A percentile compares a stretch with the other conserved stretches of the same genome.
These are phyloP conservation scores for Ligustrum vulgare DNA, from an alignment of 257 asterid species.

Conservation along the genomic window DNA sequence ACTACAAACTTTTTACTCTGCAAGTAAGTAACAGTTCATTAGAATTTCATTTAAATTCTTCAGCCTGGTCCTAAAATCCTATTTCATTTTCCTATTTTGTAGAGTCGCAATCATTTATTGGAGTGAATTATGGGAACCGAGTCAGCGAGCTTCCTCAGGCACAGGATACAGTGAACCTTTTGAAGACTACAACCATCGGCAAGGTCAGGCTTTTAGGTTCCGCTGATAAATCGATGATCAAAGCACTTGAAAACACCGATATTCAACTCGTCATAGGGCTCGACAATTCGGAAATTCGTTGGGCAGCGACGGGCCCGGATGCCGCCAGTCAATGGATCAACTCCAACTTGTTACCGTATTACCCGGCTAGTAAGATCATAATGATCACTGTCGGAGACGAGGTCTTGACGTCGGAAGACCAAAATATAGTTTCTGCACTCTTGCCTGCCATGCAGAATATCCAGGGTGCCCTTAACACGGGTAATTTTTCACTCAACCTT, in stretches of 20 bases:
- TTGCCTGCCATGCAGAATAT: conserved; percentile 94
- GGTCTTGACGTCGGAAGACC: conserved; percentile 67
- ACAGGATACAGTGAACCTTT: conserved; percentile 27
- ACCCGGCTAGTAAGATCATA: conserved; percentile 79
- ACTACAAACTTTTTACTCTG: not conserved
- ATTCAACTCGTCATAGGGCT: conserved; percentile 87
- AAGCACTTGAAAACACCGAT: conserved; percentile 69
- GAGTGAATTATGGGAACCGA: conserved; percentile 76
- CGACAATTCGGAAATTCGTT: conserved; percentile 79
- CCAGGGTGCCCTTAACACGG: conserved; percentile 94
- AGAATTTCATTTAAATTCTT: too few relatives aligned
- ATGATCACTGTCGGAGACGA: conserved; percentile 89
- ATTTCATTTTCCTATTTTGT: not conserved
- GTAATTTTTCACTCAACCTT: conserved; percentile 25
- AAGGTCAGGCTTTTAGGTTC: conserved; percentile 82
- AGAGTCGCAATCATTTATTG: conserved; percentile 81
- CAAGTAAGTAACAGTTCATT: not conserved
- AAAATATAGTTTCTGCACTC: conserved; percentile 54
- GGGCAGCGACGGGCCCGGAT: conserved; percentile 79
- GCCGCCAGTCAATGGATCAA: conserved; percentile 83
- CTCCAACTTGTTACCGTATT: conserved; percentile 60
- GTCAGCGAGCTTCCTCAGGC: conserved; percentile 83
- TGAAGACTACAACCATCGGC: conserved; percentile 30
- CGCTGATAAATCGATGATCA: conserved; percentile 72
- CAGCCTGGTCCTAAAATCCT: too few relatives aligned